phyloP scores from a whole-genome alignment of 148 eudicot species.

The Spergularia bocconei region DNA sequence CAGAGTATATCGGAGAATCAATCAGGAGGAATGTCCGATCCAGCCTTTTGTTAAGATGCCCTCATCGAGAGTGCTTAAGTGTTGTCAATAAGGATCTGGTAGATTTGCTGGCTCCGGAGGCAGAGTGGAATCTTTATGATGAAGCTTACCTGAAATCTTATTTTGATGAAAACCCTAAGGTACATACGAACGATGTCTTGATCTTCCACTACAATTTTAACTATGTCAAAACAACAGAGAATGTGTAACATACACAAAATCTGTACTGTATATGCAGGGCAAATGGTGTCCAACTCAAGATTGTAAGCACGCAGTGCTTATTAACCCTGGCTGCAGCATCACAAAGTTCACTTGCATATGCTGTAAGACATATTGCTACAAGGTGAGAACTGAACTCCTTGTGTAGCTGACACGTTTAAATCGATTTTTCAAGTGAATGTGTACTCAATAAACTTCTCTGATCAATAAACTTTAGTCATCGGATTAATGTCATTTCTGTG shows the following conservation, averaged over 20 bases:
- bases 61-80: not conserved
- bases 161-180: not conserved
- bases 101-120: constrained; percentile 15
- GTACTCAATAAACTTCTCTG: not conserved
- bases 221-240: not conserved
- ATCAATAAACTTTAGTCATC: not conserved
- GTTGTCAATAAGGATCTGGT: constrained; percentile 12
- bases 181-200: not conserved
- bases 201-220: not conserved
- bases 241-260: not conserved
- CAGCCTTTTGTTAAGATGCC: constrained; percentile 17
- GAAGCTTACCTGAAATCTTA: no score
- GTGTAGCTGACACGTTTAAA: not conserved
- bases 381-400: constrained; percentile 12
- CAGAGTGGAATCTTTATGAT: not conserved
- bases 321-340: not conserved
- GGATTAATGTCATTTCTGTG: not conserved
- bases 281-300: constrained; percentile 21
- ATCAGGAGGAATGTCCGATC: not conserved
- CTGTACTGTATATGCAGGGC: constrained; percentile 25
- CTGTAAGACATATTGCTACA: constrained; percentile 17
- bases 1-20: constrained; percentile 14
- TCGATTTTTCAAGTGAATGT: not conserved
- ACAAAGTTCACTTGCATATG: constrained; percentile 23
- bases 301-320: constrained; percentile 17